Evolutionary conservation across 1,284 basidiomycete species (phyloP).

Genomic region (Ustilago shanxiensis): DNA sequence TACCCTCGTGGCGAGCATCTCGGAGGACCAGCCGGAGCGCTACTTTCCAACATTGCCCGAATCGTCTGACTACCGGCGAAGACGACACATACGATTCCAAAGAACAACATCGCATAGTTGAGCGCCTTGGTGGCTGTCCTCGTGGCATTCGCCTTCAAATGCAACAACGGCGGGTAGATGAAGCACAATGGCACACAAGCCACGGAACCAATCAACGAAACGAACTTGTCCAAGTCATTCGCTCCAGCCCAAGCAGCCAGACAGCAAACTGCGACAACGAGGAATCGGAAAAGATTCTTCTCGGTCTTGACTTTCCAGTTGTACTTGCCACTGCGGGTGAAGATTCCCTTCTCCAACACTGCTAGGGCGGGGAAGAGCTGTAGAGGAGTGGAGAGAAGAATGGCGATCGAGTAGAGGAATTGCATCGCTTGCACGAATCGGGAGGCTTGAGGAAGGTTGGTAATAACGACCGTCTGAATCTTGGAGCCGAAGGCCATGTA

Average conservation of each 20-base stretch:
- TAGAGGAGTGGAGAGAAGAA: conserved; percentile 91
- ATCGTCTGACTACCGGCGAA: conserved; percentile 86
- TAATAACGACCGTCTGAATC: conserved; percentile 92
- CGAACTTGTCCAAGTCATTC: conserved; percentile 94
- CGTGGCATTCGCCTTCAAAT: conserved; percentile 83
- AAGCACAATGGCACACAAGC: conserved; percentile 94
- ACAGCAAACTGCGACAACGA: conserved; percentile 81
- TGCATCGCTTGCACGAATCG: conserved; percentile 89
- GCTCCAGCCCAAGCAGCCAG: conserved; percentile 86
- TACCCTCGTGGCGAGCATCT: conserved; percentile 31
- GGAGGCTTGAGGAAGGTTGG: conserved; percentile 88
- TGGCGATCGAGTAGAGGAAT: conserved; percentile 76
- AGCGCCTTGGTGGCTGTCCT: conserved; percentile 79
- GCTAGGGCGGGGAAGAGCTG: conserved; percentile 93
- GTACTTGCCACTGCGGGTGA: conserved; percentile 85
- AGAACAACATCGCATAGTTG: conserved; percentile 84
- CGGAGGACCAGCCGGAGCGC: conserved; percentile 22
- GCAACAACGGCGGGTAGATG: conserved; percentile 92
- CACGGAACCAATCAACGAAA: conserved; percentile 90
- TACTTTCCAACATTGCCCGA: conserved; percentile 46
- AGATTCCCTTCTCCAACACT: conserved; percentile 97
- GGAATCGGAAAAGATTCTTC: conserved; percentile 90
- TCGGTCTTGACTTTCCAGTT: conserved; percentile 78
- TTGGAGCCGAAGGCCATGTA: conserved; percentile 90
- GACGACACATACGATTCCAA: conserved; percentile 83